These are phyloP conservation scores for Rhizopogon sp. DNA, from an alignment of 768 basidiomycete genomes.

Conservation along the genomic window DNA sequence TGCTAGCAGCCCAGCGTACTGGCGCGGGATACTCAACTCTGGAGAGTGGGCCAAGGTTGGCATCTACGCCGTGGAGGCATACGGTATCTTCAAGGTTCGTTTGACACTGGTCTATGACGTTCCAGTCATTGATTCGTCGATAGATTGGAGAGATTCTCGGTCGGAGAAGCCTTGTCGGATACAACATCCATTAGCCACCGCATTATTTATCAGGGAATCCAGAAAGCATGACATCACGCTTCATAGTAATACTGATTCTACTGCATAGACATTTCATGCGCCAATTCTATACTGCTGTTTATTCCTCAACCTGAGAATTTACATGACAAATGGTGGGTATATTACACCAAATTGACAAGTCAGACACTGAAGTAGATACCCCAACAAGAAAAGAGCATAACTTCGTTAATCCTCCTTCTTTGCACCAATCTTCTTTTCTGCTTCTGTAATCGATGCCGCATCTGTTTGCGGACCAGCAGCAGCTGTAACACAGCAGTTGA, in stretches of 20 bases:
- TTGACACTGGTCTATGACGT: not conserved
- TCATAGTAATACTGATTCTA: not conserved
- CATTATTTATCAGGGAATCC: not conserved
- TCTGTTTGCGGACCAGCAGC: slow-evolving; percentile 77
- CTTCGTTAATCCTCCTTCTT: slow-evolving; percentile 70
- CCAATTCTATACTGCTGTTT: not conserved
- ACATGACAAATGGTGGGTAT: not conserved
- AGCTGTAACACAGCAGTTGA: slow-evolving; percentile 23
- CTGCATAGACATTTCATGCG: not conserved
- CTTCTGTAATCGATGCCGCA: slow-evolving; percentile 80
- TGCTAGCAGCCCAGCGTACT: slow-evolving; percentile 52
- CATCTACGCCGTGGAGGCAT: slow-evolving; percentile 80
- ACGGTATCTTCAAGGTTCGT: slow-evolving; percentile 81
- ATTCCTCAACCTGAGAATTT: not conserved
- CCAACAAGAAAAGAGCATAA: slow-evolving; percentile 3
- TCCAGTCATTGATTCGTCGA: not conserved
- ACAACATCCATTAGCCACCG: slow-evolving; percentile 52
- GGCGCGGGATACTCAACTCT: slow-evolving; percentile 51
- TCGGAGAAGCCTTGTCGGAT: slow-evolving; percentile 74
- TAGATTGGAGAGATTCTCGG: slow-evolving; percentile 89
- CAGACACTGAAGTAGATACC: not conserved
- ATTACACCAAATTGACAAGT: not conserved
- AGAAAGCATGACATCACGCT: not conserved
- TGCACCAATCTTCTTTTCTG: slow-evolving; percentile 76
- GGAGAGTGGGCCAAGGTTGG: slow-evolving; percentile 68